Conservation (phyloP, 2,329 filamentous ascomycete genomes). For the Elsinoe batatas region DNA sequence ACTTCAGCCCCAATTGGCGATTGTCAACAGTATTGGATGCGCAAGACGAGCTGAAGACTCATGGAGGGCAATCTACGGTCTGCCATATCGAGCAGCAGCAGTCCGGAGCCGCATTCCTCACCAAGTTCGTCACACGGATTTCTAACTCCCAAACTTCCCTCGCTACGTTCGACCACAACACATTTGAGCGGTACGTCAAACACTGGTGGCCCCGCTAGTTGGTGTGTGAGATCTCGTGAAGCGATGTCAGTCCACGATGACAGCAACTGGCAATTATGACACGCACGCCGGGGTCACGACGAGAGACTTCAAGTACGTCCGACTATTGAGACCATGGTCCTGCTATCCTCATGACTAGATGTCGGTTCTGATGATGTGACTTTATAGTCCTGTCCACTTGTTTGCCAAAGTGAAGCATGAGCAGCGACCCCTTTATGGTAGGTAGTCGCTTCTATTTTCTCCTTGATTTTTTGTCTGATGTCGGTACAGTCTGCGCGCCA, state of each 20-base stretch:
- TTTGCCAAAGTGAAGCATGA: conserved; percentile 47
- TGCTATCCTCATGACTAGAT: background rate
- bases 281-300: background rate
- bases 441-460: conserved; percentile 1
- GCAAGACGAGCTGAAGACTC: too few species aligned
- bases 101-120: too few species aligned
- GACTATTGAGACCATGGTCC: too few species aligned
- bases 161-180: too few species aligned
- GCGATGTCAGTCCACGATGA: background rate
- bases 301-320: conserved; percentile 2
- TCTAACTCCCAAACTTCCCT: too few species aligned
- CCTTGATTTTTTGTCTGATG: conserved; percentile 12
- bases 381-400: conserved; percentile 29
- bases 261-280: background rate
- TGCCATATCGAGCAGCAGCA: too few species aligned
- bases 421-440: conserved; percentile 44
- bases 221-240: background rate
- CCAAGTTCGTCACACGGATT: too few species aligned
- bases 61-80: too few species aligned
- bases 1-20: too few species aligned
- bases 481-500: conserved; percentile 44
- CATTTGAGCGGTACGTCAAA: too few species aligned
- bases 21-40: too few species aligned
- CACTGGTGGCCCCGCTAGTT: too few species aligned
- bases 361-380: background rate